Conservation (phyloP, 768 basidiomycete genomes). For the Paxillus involutus region DNA sequence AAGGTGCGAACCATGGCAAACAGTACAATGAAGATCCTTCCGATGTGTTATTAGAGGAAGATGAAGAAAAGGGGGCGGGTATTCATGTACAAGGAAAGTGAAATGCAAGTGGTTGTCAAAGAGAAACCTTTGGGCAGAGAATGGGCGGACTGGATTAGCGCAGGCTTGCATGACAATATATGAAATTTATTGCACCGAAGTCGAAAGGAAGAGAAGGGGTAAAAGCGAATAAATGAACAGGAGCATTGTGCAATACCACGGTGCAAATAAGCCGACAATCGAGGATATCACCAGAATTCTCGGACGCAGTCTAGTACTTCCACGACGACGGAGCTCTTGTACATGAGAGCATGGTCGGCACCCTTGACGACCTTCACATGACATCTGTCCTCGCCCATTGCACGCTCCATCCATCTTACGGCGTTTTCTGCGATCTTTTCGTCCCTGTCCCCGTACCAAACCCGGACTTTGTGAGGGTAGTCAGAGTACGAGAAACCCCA, state of each 20-base stretch:
- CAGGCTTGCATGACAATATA: not conserved
- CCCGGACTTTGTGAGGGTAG: conserved; percentile 71
- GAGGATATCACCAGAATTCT: conserved; percentile 47
- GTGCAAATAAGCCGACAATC: not conserved
- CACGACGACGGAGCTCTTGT: conserved; percentile 81
- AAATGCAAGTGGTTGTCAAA: conserved; percentile 10
- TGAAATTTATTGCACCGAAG: conserved; percentile 15
- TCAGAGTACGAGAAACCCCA: conserved; percentile 90
- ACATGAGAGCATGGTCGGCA: conserved; percentile 94
- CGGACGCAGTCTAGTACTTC: conserved; percentile 76
- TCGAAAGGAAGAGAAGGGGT: conserved; percentile 5
- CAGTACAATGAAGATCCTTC: conserved; percentile 33
- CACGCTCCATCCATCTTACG: conserved; percentile 89
- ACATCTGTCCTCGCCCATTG: conserved; percentile 75
- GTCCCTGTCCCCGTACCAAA: conserved; percentile 94
- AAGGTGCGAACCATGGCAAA: conserved; percentile 20
- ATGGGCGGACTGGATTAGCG: conserved; percentile 9
- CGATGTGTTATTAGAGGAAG: conserved; percentile 17
- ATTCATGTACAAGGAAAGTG: conserved; percentile 20
- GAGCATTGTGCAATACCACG: conserved; percentile 7
- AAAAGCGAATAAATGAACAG: conserved; percentile 19
- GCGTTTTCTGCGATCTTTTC: conserved; percentile 92
- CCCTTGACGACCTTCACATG: conserved; percentile 80
- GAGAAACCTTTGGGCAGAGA: conserved; percentile 5
- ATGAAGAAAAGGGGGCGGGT: conserved; percentile 2